phyloP scores from a whole-genome alignment of 495 filamentous ascomycete species.

The Aspergillus nidulans region DNA sequence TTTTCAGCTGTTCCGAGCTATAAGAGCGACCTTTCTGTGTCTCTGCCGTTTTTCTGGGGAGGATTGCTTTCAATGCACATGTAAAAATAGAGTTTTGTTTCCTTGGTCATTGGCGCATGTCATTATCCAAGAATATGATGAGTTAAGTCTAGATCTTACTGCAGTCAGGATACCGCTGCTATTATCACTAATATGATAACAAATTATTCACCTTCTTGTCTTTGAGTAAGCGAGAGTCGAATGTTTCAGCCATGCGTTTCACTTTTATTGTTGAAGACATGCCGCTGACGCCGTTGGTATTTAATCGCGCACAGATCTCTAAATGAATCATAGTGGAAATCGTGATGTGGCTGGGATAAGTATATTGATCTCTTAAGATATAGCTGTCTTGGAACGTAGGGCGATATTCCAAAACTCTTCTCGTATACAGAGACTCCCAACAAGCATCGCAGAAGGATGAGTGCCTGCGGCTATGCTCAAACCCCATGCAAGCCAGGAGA shows the following conservation, averaged over 20 bases:
- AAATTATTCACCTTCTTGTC: background rate
- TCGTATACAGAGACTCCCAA: background rate
- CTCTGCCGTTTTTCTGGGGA: slow-evolving; percentile 13
- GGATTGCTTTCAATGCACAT: slow-evolving; percentile 29
- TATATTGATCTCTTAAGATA: too few relatives aligned
- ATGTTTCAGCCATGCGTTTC: background rate
- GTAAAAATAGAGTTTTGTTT: slow-evolving; percentile 45
- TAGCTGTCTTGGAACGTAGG: too few relatives aligned
- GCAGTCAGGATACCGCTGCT: slow-evolving; percentile 2
- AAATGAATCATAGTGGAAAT: background rate
- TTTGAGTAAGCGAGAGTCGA: background rate
- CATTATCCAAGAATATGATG: slow-evolving; percentile 41
- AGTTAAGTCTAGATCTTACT: slow-evolving; percentile 24
- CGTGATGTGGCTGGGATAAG: too few relatives aligned
- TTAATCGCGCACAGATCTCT: background rate
- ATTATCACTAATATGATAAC: slow-evolving; percentile 7
- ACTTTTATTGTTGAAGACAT: background rate
- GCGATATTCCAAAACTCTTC: too few relatives aligned
- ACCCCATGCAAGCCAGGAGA: too few relatives aligned
- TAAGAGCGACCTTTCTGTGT: slow-evolving; percentile 1
- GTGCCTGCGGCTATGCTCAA: too few relatives aligned
- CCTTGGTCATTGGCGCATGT: slow-evolving; percentile 41
- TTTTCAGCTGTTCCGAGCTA: slow-evolving; percentile 19
- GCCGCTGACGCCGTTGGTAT: background rate
- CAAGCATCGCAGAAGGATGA: too few relatives aligned